phyloP scores from a whole-genome alignment of 352 stramenopile species.

The Sclerospora graminicola region DNA sequence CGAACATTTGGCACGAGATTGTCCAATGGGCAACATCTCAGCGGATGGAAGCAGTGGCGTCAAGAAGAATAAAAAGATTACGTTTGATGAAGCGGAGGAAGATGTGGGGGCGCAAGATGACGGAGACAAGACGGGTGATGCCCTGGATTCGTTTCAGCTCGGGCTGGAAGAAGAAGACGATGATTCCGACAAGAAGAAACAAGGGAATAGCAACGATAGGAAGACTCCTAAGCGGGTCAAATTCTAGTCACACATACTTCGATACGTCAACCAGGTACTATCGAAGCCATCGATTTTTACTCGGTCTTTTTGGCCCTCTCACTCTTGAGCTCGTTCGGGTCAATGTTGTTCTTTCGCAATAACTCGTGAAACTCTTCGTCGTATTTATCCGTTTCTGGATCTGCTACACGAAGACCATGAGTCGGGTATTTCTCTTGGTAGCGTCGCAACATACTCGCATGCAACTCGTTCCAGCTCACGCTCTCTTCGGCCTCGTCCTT shows the following conservation, averaged over 20 bases:
- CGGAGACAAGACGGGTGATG: conserved; percentile 35
- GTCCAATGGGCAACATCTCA: conserved; percentile 59
- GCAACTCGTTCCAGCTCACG: conserved; percentile 78
- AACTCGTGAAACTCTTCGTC: conserved; percentile 81
- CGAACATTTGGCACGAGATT: conserved; percentile 77
- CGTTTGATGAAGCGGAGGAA: conserved; percentile 53
- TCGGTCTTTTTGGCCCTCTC: conserved; percentile 20
- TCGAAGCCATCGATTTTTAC: neutral
- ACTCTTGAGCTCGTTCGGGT: conserved; percentile 44
- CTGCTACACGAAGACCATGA: conserved; percentile 38
- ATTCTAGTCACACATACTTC: conserved; percentile 19
- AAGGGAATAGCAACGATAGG: conserved; percentile 5
- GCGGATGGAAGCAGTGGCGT: conserved; percentile 37
- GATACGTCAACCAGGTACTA: too few relatives aligned
- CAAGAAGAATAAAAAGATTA: conserved; percentile 73
- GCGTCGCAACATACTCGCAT: conserved; percentile 51
- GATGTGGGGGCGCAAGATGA: conserved; percentile 17
- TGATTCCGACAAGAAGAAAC: conserved; percentile 2
- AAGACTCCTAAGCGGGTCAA: conserved; percentile 33
- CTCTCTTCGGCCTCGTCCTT: conserved; percentile 30
- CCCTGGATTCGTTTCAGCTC: conserved; percentile 36
- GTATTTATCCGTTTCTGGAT: conserved; percentile 50
- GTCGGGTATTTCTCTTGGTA: conserved; percentile 77
- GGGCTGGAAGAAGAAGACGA: conserved; percentile 29
- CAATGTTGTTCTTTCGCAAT: conserved; percentile 68